Evolutionary conservation across 805 yeast species (phyloP), one percentile per base, ranked within the genome.

Genomic region (Candida corydali): DNA sequence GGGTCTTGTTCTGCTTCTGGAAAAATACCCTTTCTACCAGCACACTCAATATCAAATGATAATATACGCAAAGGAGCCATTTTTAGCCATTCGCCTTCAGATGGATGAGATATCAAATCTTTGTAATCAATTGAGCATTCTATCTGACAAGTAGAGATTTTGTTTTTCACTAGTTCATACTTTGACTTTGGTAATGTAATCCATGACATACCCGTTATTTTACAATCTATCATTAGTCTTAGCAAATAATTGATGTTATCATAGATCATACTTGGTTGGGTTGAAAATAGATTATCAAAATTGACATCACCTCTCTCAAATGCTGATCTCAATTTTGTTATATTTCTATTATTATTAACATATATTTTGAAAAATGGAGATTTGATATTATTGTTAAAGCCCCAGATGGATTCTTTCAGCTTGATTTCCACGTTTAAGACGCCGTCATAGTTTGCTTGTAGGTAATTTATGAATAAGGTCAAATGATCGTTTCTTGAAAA

Each of bases 171-270:
- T 44, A 79, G 33, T 1, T 54, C 49, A 57, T 89, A 94, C 46
- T 75, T 82, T 0, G 79, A 78, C 39, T 70, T 75, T 0, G 98
- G 97, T 17, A 91, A 70, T 0, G 96, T 84, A 18, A 94, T 71
- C 99, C 99, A 93, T 17, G 94, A 84, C 98, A 93, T 93, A 26
- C 99, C 94, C 1, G 91, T 83, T 42, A 91, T 86, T 34, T 82
- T 78, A 59, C 95, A 82, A 61, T 93, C 99, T 29, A 93, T 78
- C 93, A 93, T 87, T 60, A 89, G 67, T 49, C 98, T 71, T 41
- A 94, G 60, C 24, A 87, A 66, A 55, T 83, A 94, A 38, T 88
- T 86, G 42, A 93, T 80, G 55, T 93, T 93, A 60, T 93, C 99
- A 55, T 81, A 93, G 0, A 97, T 80, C 49, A 82, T 79, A 11